Percentiles rank a stretch among this genome's conserved stretches.
These are phyloP conservation scores for Fraxinus sp. DNA, from an alignment of 305 asterid species.

Conservation along the genomic window DNA sequence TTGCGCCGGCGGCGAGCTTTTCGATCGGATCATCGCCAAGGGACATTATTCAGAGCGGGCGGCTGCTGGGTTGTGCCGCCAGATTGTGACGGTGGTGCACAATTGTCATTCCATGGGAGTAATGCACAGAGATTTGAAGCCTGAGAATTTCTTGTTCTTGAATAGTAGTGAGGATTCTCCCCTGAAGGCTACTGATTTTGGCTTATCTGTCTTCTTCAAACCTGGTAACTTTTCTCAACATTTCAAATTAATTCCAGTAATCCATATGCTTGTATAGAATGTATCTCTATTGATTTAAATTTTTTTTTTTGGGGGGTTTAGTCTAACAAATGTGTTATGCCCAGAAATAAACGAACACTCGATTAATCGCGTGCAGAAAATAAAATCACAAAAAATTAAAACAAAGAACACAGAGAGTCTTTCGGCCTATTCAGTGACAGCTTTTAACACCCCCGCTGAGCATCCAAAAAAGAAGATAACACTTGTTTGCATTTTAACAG, in stretches of 20 bases:
- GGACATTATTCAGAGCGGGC: conserved; percentile 90
- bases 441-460: neutral
- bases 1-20: conserved; percentile 84
- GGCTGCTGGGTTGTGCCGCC: conserved; percentile 76
- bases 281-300: neutral
- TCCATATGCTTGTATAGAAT: neutral
- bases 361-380: neutral
- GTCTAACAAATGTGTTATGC: neutral
- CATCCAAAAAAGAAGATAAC: neutral
- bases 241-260: neutral
- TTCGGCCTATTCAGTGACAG: neutral
- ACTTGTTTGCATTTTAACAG: neutral
- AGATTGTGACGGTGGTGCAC: conserved; percentile 80
- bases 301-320: neutral
- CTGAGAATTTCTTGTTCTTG: conserved; percentile 47
- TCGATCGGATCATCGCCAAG: conserved; percentile 66
- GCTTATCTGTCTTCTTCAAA: conserved; percentile 51
- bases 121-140: conserved; percentile 49
- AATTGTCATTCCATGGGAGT: conserved; percentile 63
- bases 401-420: neutral
- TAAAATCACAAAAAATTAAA: neutral
- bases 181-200: conserved; percentile 61
- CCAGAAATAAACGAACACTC: neutral
- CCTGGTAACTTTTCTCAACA: conserved; percentile 15
- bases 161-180: conserved; percentile 43